Conservation (phyloP, 73 alveolate genomes). For the Symbiodinium natans region DNA sequence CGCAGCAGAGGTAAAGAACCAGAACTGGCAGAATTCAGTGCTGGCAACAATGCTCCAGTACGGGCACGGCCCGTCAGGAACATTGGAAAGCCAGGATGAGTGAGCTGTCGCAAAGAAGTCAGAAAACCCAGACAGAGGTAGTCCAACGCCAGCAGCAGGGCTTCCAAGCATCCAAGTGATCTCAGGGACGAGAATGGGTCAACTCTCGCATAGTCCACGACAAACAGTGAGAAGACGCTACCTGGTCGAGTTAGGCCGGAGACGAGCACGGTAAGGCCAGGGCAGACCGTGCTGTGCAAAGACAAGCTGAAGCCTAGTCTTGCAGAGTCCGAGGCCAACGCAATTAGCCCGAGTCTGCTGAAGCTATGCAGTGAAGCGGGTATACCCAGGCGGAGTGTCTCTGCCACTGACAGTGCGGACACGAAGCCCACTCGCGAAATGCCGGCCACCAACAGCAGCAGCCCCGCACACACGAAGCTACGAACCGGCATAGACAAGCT, state of each 20-base stretch:
- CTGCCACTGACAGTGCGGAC: constrained; percentile 17
- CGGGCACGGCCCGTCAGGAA: neutral
- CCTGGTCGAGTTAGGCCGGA: neutral
- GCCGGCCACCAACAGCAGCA: neutral
- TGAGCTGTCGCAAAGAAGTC: neutral
- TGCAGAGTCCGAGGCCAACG: neutral
- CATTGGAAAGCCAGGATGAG: neutral
- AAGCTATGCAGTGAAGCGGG: neutral
- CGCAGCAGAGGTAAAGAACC: neutral
- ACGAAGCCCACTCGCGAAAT: constrained; percentile 27
- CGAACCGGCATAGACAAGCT: neutral
- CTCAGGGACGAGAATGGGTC: neutral
- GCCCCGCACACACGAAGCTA: neutral
- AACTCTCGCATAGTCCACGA: neutral
- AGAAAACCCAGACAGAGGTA: neutral
- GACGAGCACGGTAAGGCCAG: neutral
- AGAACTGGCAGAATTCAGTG: neutral
- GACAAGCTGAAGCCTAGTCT: neutral
- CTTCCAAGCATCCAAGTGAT: neutral
- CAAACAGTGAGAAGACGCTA: neutral
- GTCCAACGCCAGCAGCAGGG: constrained; percentile 13
- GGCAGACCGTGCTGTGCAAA: neutral
- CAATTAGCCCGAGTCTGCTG: neutral
- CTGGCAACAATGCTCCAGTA: neutral
- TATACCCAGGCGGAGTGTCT: neutral